phyloP scores from a whole-genome alignment of 2,329 filamentous ascomycete genomes.

The Fusarium nanum region DNA sequence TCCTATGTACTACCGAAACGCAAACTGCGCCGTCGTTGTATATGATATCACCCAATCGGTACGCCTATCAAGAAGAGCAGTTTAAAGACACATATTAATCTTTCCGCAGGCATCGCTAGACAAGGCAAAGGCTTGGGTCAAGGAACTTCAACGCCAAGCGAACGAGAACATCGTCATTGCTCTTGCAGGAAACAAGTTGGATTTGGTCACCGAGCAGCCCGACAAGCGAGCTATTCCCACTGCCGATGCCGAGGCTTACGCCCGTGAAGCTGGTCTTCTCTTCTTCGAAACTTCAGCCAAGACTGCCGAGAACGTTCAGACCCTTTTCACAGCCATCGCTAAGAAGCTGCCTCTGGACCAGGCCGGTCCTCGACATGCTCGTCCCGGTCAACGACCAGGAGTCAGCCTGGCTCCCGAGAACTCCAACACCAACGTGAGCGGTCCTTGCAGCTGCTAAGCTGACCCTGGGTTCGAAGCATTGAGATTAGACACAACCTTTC shows the following conservation, averaged over 20 bases:
- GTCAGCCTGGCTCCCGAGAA: slow-evolving; percentile 69
- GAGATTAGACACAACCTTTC: slow-evolving; percentile 35
- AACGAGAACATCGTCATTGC: slow-evolving; percentile 99
- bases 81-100: slow-evolving; percentile 27
- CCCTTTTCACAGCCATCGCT: slow-evolving; percentile 96
- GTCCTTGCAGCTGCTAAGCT: slow-evolving; percentile 67
- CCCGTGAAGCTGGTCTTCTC: slow-evolving; percentile 89
- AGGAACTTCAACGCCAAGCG: slow-evolving; percentile 97
- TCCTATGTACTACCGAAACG: slow-evolving; percentile 99
- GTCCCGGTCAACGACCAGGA: slow-evolving; percentile 70
- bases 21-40: slow-evolving; percentile 98
- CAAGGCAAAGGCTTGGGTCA: slow-evolving; percentile 99
- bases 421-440: slow-evolving; percentile 67
- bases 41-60: slow-evolving; percentile 99
- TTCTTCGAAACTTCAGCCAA: slow-evolving; percentile 99
- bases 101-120: slow-evolving; percentile 84
- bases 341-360: slow-evolving; percentile 98
- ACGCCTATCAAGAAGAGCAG: slow-evolving; percentile 54
- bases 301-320: slow-evolving; percentile 94
- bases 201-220: slow-evolving; percentile 92
- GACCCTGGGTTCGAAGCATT: slow-evolving; percentile 33
- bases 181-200: slow-evolving; percentile 96
- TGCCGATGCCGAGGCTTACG: slow-evolving; percentile 94
- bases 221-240: slow-evolving; percentile 94
- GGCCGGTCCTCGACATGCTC: slow-evolving; percentile 87